Evolutionary conservation across 257 asterid species (phyloP).

Genomic region (Solanum infundibuliforme): DNA sequence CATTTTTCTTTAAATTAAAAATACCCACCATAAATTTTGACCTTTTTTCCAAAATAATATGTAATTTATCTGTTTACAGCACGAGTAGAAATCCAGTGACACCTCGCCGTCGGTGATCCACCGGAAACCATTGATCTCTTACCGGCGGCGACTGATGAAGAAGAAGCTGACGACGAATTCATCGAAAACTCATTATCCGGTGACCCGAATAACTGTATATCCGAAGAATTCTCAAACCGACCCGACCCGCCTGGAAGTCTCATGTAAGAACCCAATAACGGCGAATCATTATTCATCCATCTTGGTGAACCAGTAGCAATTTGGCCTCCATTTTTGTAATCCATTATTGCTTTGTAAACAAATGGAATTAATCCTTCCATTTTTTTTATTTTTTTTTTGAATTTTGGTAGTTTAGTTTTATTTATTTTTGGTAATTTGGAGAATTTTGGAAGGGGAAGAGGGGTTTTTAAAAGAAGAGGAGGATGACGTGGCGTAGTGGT

Average conservation of each 20-base stretch:
- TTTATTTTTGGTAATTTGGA: background rate
- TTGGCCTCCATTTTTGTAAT: conserved; percentile 37
- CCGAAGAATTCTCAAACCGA: conserved; percentile 33
- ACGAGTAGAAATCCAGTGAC: conserved; percentile 21
- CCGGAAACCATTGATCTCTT: conserved; percentile 12
- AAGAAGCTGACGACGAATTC: conserved; percentile 19
- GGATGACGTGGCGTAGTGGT: conserved; percentile 52
- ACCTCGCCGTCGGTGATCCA: conserved; percentile 19
- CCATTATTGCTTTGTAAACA: conserved; percentile 67
- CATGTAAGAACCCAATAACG: conserved; percentile 39
- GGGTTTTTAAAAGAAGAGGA: conserved; percentile 11
- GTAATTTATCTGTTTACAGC: conserved; percentile 23
- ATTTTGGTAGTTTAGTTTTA: background rate
- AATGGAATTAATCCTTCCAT: conserved; percentile 91
- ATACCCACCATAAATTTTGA: background rate
- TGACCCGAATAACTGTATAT: conserved; percentile 25
- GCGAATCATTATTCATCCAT: conserved; percentile 16
- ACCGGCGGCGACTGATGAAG: conserved; percentile 7
- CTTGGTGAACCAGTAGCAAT: background rate
- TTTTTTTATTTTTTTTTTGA: background rate
- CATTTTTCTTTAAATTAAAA: background rate
- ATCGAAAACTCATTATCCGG: conserved; percentile 32
- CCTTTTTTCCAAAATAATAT: background rate
- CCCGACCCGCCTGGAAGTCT: conserved; percentile 78
- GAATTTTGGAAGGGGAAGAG: background rate